Evolutionary conservation across 352 stramenopile genomes (phyloP).

Genomic region (Pythium apleroticum): DNA sequence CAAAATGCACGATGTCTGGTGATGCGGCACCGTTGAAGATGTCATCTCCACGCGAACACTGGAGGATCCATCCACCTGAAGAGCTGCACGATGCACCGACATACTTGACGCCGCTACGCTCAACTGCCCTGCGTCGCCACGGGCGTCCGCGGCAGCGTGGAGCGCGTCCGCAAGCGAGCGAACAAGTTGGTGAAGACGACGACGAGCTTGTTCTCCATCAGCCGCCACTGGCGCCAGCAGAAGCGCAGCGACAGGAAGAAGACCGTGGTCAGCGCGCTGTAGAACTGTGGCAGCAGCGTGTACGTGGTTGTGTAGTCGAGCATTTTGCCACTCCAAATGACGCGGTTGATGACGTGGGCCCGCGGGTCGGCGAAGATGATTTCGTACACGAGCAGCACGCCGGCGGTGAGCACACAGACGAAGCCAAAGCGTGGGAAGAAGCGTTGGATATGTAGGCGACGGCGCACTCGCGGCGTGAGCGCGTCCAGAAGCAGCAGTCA

Average conservation of each 20-base stretch:
- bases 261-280: conserved; percentile 4
- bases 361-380: conserved; percentile 12
- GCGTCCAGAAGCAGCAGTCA: conserved; percentile 11
- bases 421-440: neutral
- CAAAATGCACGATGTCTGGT: too few species aligned
- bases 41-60: too few species aligned
- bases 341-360: conserved; percentile 1
- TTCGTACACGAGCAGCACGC: conserved; percentile 2
- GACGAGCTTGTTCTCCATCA: neutral
- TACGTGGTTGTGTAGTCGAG: neutral
- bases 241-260: conserved; percentile 6
- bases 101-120: neutral
- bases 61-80: too few species aligned
- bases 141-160: neutral
- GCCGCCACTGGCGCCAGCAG: conserved; percentile 2
- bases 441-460: neutral
- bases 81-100: neutral
- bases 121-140: neutral
- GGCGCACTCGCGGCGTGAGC: conserved; percentile 7
- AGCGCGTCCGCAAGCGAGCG: neutral
- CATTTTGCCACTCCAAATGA: conserved; percentile 2
- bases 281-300: conserved; percentile 13
- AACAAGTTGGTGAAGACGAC: conserved; percentile 4
- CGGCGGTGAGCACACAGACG: neutral
- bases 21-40: too few species aligned